Percentiles rank a stretch among this genome's conserved stretches.
phyloP scores from a whole-genome alignment of 2,329 filamentous ascomycete genomes.

The Cucurbitaria berberidis region DNA sequence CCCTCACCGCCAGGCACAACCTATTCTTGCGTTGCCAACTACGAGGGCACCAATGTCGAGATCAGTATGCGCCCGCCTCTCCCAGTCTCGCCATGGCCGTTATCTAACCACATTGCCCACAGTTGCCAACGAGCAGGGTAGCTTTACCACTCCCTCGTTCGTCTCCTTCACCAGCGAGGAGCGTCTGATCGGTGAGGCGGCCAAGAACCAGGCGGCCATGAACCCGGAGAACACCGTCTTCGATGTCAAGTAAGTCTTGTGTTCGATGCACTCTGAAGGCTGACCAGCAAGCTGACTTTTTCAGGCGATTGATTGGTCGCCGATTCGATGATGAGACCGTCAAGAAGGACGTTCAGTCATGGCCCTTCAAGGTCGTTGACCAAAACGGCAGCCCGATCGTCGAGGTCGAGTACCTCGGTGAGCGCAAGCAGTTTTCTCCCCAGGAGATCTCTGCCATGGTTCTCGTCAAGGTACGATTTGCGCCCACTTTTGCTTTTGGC shows the following conservation, averaged over 20 bases:
- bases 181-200: conserved; percentile 98
- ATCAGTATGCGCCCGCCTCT: conserved; percentile 71
- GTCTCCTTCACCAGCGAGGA: conserved; percentile 99
- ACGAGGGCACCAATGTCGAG: conserved; percentile 99
- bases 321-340: conserved; percentile 94
- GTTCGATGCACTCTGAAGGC: background rate
- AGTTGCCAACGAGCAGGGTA: conserved; percentile 99
- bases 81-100: conserved; percentile 3
- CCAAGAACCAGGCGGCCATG: conserved; percentile 99
- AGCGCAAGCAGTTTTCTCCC: conserved; percentile 94
- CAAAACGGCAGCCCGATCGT: conserved; percentile 87
- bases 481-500: conserved; percentile 1
- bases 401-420: conserved; percentile 92
- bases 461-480: conserved; percentile 78
- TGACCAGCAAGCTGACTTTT: conserved; percentile 38
- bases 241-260: conserved; percentile 89
- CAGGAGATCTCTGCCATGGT: conserved; percentile 99
- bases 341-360: conserved; percentile 98
- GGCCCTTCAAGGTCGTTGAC: conserved; percentile 98
- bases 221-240: conserved; percentile 99
- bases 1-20: conserved; percentile 76
- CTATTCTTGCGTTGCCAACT: conserved; percentile 99
- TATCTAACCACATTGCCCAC: conserved; percentile 32
- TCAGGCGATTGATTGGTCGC: conserved; percentile 94
- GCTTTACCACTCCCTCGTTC: conserved; percentile 98